Evolutionary conservation across 371 early-diverging fungal genomes (phyloP).

Genomic region (Encephalitozoon hellem): DNA sequence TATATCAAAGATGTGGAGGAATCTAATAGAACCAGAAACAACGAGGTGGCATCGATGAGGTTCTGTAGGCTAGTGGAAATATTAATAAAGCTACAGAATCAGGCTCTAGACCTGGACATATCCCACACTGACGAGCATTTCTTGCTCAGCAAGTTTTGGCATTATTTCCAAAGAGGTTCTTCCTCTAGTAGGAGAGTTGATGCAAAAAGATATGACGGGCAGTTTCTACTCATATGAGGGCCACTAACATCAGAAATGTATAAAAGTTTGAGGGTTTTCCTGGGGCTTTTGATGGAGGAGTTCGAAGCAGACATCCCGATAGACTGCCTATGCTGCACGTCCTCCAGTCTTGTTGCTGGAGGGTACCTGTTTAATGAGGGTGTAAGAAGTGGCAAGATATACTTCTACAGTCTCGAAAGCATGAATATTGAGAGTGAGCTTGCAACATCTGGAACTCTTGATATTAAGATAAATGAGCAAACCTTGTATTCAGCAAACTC

Average conservation of each 20-base stretch:
- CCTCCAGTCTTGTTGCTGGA: neutral
- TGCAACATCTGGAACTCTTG: conserved; percentile 28
- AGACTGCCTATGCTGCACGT: neutral
- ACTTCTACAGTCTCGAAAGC: neutral
- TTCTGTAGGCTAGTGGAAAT: conserved; percentile 31
- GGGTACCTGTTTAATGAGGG: neutral
- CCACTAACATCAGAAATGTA: neutral
- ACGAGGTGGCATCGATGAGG: conserved; percentile 13
- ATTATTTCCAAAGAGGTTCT: neutral
- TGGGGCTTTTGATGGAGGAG: neutral
- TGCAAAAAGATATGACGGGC: neutral
- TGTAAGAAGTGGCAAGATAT: neutral
- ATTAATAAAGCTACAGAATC: neutral
- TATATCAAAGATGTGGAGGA: conserved; percentile 33
- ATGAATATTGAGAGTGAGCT: neutral
- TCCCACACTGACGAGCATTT: conserved; percentile 2
- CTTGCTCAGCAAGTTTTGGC: neutral
- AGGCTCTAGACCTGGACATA: neutral
- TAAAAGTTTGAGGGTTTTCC: neutral
- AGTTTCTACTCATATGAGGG: neutral
- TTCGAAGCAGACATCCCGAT: neutral
- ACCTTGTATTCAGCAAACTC: conserved; percentile 21
- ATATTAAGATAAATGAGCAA: neutral
- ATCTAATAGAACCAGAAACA: conserved; percentile 24
- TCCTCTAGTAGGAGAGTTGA: neutral